A percentile compares a stretch with the other conserved stretches of the same genome.
Evolutionary conservation across 306 rosid genomes (phyloP).

Genomic region (Parietaria judaica): DNA sequence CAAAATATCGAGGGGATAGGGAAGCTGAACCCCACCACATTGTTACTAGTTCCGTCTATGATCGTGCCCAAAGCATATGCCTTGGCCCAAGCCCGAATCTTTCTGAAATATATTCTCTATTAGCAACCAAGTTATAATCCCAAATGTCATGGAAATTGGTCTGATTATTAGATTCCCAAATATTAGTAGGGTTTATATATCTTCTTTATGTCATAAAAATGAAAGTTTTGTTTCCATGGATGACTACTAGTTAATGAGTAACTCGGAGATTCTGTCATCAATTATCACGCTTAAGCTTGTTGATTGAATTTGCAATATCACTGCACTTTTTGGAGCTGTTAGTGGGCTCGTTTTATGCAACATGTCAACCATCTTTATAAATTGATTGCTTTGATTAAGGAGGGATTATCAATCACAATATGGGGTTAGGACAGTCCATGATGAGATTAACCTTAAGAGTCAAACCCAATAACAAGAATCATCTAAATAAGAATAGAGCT

Average conservation of each 20-base stretch:
- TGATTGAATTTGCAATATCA: background rate
- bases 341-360: slow-evolving; percentile 3
- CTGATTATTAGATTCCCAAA: too few species aligned
- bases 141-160: too few species aligned
- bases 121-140: too few species aligned
- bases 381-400: slow-evolving; percentile 8
- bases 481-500: too few species aligned
- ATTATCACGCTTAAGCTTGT: background rate
- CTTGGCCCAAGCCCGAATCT: too few species aligned
- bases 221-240: background rate
- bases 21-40: too few species aligned
- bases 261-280: slow-evolving; percentile 3
- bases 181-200: too few species aligned
- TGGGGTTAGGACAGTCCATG: background rate
- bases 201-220: too few species aligned
- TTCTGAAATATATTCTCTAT: too few species aligned
- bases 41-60: too few species aligned
- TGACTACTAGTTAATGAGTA: slow-evolving; percentile 8
- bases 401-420: background rate
- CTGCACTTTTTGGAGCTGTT: background rate
- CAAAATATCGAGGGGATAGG: too few species aligned
- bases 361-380: slow-evolving; percentile 8
- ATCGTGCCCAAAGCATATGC: too few species aligned
- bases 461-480: background rate
- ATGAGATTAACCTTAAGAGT: background rate